Evolutionary conservation across 345 rosid genomes (phyloP).

Genomic region (Rhizophora apiculata): DNA sequence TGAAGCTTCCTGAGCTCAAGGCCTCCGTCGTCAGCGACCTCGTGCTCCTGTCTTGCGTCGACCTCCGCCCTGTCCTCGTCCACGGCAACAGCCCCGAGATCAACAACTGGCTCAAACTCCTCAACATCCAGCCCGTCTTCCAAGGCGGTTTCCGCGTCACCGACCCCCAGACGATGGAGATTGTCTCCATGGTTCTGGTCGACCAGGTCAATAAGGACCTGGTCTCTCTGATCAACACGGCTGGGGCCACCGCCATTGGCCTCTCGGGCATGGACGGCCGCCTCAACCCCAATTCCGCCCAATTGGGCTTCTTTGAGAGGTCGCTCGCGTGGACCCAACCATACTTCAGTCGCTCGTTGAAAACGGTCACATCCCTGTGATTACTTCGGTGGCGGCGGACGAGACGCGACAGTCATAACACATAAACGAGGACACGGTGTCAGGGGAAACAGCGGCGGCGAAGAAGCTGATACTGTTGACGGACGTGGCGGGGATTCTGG

Average conservation of each 20-base stretch:
- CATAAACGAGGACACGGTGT: slow-evolving; percentile 89
- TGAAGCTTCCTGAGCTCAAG: too few species aligned
- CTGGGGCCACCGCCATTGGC: slow-evolving; percentile 85
- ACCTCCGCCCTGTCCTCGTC: slow-evolving; percentile 84
- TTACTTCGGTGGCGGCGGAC: slow-evolving; percentile 87
- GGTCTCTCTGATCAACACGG: slow-evolving; percentile 69
- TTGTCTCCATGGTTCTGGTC: slow-evolving; percentile 88
- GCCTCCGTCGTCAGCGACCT: too few species aligned
- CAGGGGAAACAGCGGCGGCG: slow-evolving; percentile 90
- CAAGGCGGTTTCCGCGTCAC: slow-evolving; percentile 83
- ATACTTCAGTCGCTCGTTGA: slow-evolving; percentile 51
- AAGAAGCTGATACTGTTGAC: slow-evolving; percentile 69
- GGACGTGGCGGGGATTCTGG: slow-evolving; percentile 78
- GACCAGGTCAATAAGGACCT: slow-evolving; percentile 83
- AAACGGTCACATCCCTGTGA: slow-evolving; percentile 65
- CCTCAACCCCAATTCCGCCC: slow-evolving; percentile 62
- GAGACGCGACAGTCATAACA: slow-evolving; percentile 63
- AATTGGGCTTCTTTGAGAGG: slow-evolving; percentile 56
- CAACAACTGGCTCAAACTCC: slow-evolving; percentile 66
- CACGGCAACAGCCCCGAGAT: slow-evolving; percentile 94
- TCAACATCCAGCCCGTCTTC: slow-evolving; percentile 62
- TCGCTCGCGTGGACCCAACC: slow-evolving; percentile 25
- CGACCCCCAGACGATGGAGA: slow-evolving; percentile 93
- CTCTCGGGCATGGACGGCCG: slow-evolving; percentile 88
- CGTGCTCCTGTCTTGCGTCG: slow-evolving; percentile 78